Evolutionary conservation across 352 stramenopile species (phyloP).

Genomic region (Peronospora belbahrii): DNA sequence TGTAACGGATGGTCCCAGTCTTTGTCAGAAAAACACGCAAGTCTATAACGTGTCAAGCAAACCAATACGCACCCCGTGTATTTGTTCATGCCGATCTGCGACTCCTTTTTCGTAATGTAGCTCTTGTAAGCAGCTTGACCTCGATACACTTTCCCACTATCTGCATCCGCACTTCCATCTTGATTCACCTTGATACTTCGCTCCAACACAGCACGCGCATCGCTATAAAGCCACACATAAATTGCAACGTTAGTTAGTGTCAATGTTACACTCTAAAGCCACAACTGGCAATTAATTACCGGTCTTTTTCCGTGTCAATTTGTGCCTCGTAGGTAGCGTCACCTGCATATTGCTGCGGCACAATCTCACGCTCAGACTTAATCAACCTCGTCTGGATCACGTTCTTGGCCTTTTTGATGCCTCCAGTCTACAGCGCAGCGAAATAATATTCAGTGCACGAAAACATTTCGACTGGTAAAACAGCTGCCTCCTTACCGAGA

Average conservation of each 20-base stretch:
- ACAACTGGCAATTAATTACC: conserved; percentile 21
- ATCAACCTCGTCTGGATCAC: conserved; percentile 49
- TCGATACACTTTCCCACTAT: conserved; percentile 76
- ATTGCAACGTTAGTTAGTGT: not conserved
- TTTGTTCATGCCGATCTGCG: conserved; percentile 85
- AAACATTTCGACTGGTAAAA: not conserved
- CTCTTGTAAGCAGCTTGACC: conserved; percentile 83
- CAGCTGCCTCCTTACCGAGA: conserved; percentile 2
- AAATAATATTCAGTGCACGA: not conserved
- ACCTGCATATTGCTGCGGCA: conserved; percentile 70
- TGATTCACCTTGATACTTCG: conserved; percentile 66
- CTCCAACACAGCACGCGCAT: conserved; percentile 72
- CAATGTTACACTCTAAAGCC: not conserved
- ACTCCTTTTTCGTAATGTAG: conserved; percentile 84
- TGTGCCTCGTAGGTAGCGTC: conserved; percentile 79
- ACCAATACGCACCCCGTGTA: conserved; percentile 59
- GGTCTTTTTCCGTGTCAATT: conserved; percentile 76
- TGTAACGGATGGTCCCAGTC: conserved; percentile 8
- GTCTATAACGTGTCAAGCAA: not conserved
- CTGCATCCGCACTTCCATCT: conserved; percentile 53
- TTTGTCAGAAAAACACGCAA: not conserved
- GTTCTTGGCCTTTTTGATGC: conserved; percentile 51
- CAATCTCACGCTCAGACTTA: conserved; percentile 66
- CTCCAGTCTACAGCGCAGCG: conserved; percentile 31
- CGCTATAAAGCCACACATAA: conserved; percentile 25